These are phyloP conservation scores for Schrenkiella parvula DNA, from an alignment of 345 rosid species.

Conservation along the genomic window DNA sequence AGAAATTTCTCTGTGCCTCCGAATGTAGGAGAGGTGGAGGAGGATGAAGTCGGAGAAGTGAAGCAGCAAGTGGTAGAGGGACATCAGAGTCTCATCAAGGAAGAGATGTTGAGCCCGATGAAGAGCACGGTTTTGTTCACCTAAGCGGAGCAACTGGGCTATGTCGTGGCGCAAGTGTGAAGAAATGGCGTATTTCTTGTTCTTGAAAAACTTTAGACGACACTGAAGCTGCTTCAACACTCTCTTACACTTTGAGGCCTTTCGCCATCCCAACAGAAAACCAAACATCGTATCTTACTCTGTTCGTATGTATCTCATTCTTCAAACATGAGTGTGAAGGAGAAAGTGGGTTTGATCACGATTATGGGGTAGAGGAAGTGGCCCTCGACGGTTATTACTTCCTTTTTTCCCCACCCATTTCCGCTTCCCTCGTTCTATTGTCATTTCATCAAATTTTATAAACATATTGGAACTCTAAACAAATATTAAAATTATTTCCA, in stretches of 20 bases:
- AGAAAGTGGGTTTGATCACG: conserved; percentile 9
- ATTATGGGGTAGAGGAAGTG: conserved; percentile 8
- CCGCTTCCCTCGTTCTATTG: background rate
- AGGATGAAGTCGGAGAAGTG: conserved; percentile 58
- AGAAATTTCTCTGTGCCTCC: conserved; percentile 65
- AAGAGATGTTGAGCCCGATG: conserved; percentile 56
- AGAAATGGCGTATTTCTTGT: conserved; percentile 51
- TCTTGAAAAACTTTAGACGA: conserved; percentile 59
- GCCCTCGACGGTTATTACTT: conserved; percentile 8
- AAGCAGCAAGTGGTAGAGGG: conserved; percentile 54
- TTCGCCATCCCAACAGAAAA: conserved; percentile 72
- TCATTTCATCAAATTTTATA: background rate
- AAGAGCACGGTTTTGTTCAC: conserved; percentile 47
- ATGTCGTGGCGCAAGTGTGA: conserved; percentile 58
- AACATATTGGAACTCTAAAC: no score
- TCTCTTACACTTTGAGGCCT: conserved; percentile 70
- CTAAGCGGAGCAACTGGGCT: conserved; percentile 58
- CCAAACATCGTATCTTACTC: conserved; percentile 44
- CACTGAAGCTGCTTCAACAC: conserved; percentile 50
- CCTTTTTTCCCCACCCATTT: background rate
- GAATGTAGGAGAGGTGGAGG: conserved; percentile 50
- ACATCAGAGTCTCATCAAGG: conserved; percentile 45
- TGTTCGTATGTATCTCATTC: background rate
- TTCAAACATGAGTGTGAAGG: background rate
- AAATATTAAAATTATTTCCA: background rate